Percentiles rank a stretch among this genome's conserved stretches.
These are phyloP conservation scores for Citrullus amarus DNA, from an alignment of 306 rosid genomes.

Conservation along the genomic window DNA sequence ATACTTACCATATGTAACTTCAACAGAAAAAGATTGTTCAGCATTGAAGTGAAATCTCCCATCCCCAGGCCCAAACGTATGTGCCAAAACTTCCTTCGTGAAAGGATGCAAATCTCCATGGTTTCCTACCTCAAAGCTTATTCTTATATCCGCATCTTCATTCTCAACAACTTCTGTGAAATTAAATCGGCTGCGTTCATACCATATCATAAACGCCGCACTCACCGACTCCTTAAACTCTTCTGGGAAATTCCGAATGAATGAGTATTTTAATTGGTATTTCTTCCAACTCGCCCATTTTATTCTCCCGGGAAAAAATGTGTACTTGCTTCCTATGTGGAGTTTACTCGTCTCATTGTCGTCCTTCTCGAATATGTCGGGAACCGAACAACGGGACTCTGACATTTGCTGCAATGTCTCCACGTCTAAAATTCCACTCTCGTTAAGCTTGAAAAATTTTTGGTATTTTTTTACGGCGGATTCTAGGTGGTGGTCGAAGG, in stretches of 20 bases:
- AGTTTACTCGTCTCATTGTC: background rate
- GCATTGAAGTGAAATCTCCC: background rate
- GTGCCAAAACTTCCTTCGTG: background rate
- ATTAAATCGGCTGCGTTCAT: too few species aligned
- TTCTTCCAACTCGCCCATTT: background rate
- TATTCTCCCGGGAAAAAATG: background rate
- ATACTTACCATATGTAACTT: background rate
- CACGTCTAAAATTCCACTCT: conserved; percentile 16
- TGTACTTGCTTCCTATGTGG: background rate
- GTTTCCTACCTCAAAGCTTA: background rate
- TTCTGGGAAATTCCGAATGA: background rate
- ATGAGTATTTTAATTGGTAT: background rate
- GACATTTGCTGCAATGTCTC: conserved; percentile 20
- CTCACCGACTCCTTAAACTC: background rate
- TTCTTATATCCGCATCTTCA: background rate
- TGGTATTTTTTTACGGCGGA: conserved; percentile 32
- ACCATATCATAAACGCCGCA: too few species aligned
- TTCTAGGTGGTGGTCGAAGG: conserved; percentile 22
- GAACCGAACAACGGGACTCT: conserved; percentile 29
- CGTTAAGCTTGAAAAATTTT: conserved; percentile 7
- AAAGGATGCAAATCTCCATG: background rate
- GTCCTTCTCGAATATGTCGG: conserved; percentile 12
- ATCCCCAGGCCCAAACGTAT: background rate
- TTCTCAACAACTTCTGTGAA: background rate
- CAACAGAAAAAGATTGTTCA: background rate